Evolutionary conservation across 2,329 filamentous ascomycete species (phyloP).

Genomic region (Pseudonectria foliicola): DNA sequence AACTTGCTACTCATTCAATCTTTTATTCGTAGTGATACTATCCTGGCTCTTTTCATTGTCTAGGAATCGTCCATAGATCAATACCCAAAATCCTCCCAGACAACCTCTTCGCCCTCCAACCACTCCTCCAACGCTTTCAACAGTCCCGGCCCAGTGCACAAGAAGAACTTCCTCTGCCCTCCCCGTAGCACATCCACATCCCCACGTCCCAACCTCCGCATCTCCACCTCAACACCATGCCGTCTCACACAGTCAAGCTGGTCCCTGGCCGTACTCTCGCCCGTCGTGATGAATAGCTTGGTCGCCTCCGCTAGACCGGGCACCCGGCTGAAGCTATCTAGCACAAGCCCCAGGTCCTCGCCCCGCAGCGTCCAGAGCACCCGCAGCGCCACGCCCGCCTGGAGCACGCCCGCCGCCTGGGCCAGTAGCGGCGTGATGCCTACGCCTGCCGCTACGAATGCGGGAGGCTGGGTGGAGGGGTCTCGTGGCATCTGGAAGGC

Average conservation of each 20-base stretch:
- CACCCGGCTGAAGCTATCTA: conserved; percentile 48
- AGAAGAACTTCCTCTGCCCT: conserved; percentile 42
- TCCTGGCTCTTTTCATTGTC: too few species aligned
- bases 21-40: too few species aligned
- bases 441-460: conserved; percentile 72
- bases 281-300: conserved; percentile 59
- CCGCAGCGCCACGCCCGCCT: conserved; percentile 31
- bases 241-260: too few species aligned
- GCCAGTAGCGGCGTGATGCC: conserved; percentile 78
- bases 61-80: too few species aligned
- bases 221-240: conserved; percentile 27
- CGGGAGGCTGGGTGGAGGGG: conserved; percentile 21
- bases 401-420: conserved; percentile 48
- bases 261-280: conserved; percentile 28
- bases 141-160: conserved; percentile 39
- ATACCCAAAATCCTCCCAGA: conserved; percentile 57
- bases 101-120: conserved; percentile 47
- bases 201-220: conserved; percentile 30
- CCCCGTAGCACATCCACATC: conserved; percentile 37
- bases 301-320: conserved; percentile 45
- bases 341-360: conserved; percentile 56
- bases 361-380: conserved; percentile 62
- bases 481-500: conserved; percentile 31
- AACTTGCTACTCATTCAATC: too few species aligned
- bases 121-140: conserved; percentile 38